Conservation (phyloP, 108 stramenopile species). For the Nitzschia putrida region DNA sequence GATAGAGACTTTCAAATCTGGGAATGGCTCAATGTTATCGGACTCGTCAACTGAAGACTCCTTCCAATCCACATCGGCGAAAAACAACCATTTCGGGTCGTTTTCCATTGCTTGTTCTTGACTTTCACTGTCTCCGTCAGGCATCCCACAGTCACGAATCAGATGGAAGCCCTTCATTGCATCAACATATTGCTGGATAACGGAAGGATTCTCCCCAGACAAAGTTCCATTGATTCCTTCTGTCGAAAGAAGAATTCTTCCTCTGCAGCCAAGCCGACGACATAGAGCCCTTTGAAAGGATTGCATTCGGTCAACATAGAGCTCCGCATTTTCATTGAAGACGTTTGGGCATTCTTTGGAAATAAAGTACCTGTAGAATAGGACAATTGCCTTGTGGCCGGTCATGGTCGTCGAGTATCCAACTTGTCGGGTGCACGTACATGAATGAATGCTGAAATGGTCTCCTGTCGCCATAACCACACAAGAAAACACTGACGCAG, state of each 20-base stretch:
- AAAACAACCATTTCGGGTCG: conserved; percentile 24
- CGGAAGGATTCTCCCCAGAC: conserved; percentile 32
- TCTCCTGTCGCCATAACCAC: too few relatives aligned
- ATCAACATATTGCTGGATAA: conserved; percentile 11
- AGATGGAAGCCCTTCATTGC: conserved; percentile 45
- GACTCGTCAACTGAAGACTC: conserved; percentile 36
- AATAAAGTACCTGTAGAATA: conserved; percentile 78
- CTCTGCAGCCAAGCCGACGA: conserved; percentile 42
- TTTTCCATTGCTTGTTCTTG: conserved; percentile 1
- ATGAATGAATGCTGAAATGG: too few relatives aligned
- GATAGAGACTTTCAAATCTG: conserved; percentile 75
- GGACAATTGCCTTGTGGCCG: conserved; percentile 35
- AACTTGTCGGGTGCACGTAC: too few relatives aligned
- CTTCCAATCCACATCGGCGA: conserved; percentile 75
- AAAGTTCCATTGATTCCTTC: conserved; percentile 84
- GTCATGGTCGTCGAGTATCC: neutral
- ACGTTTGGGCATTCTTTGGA: conserved; percentile 25
- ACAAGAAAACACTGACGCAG: too few relatives aligned
- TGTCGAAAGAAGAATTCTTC: conserved; percentile 57
- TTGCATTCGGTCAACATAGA: conserved; percentile 29
- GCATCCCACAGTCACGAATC: conserved; percentile 37
- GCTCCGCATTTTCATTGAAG: neutral
- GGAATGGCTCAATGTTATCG: conserved; percentile 58
- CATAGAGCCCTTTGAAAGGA: conserved; percentile 44
- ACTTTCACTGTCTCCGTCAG: conserved; percentile 1